Percentiles rank a stretch among this genome's conserved stretches.
Conservation (phyloP, 345 rosid genomes). For the Clarkia xantiana region DNA sequence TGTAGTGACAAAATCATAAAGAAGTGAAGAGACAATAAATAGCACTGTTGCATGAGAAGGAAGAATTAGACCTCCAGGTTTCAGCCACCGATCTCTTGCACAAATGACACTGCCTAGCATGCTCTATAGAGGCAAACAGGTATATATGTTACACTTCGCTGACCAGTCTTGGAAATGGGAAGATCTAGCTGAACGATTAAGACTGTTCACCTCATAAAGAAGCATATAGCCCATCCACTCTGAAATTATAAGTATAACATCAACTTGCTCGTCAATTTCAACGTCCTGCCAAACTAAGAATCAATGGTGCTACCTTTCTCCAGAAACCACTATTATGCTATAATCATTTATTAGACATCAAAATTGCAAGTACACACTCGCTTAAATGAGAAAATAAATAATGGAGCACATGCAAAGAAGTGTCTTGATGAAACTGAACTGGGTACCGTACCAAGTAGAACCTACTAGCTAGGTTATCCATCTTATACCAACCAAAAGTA, state of each 20-base stretch:
- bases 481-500: too few relatives aligned
- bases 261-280: conserved; percentile 87
- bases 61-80: conserved; percentile 88
- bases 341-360: too few relatives aligned
- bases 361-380: too few relatives aligned
- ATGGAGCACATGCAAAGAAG: too few relatives aligned
- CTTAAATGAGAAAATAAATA: too few relatives aligned
- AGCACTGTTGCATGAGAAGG: conserved; percentile 78
- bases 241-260: conserved; percentile 75
- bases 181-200: background rate
- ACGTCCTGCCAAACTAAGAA: conserved; percentile 57
- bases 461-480: too few relatives aligned
- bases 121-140: conserved; percentile 34
- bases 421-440: too few relatives aligned
- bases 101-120: conserved; percentile 97
- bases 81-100: conserved; percentile 94
- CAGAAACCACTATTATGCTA: conserved; percentile 4
- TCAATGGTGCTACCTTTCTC: conserved; percentile 3
- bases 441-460: too few relatives aligned
- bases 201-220: conserved; percentile 59
- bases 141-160: background rate
- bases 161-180: background rate
- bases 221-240: conserved; percentile 99
- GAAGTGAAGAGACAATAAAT: conserved; percentile 5
- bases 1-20: background rate